A percentile compares a stretch with the other conserved stretches of the same genome.
These are phyloP conservation scores for Xylaria palmicola DNA, from an alignment of 495 filamentous ascomycete genomes.

Conservation along the genomic window DNA sequence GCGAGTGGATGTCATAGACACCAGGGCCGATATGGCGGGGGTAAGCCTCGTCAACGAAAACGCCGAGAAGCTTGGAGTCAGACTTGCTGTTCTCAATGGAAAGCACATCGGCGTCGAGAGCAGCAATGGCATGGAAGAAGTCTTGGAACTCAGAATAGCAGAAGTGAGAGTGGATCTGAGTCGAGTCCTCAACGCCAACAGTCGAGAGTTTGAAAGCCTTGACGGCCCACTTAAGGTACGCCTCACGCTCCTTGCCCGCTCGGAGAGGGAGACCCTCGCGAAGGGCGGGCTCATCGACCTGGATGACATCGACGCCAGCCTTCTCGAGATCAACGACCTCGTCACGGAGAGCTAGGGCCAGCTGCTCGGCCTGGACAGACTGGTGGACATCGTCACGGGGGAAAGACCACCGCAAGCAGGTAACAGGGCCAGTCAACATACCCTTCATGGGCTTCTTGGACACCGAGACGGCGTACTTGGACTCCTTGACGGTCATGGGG, in stretches of 20 bases:
- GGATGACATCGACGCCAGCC: conserved; percentile 94
- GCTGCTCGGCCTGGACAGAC: conserved; percentile 96
- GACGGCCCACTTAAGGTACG: conserved; percentile 95
- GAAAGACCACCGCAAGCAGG: conserved; percentile 98
- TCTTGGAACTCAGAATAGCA: conserved; percentile 99
- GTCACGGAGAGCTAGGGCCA: conserved; percentile 95
- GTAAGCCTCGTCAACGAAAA: conserved; percentile 96
- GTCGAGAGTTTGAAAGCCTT: conserved; percentile 94
- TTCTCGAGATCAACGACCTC: conserved; percentile 97
- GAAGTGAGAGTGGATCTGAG: conserved; percentile 99
- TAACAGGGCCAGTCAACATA: conserved; percentile 99
- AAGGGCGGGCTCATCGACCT: conserved; percentile 98
- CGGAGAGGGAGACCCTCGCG: conserved; percentile 98
- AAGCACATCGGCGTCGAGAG: conserved; percentile 95
- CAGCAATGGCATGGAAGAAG: conserved; percentile 99
- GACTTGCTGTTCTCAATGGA: conserved; percentile 99
- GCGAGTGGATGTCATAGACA: conserved; percentile 99
- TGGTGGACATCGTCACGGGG: conserved; percentile 99
- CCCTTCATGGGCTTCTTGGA: conserved; percentile 99
- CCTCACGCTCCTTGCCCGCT: conserved; percentile 83
- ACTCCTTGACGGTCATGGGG: conserved; percentile 99
- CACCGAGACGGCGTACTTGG: conserved; percentile 93
- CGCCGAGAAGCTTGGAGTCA: conserved; percentile 96
- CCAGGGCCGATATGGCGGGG: conserved; percentile 96
- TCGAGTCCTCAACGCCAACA: conserved; percentile 84